Base-by-base conservation (phyloP, 371 early-diverging fungal genomes). In the Rhizopus sp. region DNA sequence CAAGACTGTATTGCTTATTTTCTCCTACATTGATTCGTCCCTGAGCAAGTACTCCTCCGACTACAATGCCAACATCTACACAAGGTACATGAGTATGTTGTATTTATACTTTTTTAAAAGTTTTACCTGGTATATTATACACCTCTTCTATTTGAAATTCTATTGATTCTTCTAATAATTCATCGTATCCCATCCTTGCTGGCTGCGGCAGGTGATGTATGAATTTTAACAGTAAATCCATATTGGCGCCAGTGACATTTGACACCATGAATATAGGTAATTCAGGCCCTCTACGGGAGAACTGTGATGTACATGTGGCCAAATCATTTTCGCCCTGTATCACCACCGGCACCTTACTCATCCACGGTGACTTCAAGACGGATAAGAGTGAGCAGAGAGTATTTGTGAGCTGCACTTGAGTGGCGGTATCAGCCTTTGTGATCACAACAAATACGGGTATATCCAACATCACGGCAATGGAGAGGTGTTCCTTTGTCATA, bases 401-500 rank as follows among this genome's bases (percentile, higher is more conserved):
- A 76, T 84, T 62, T 68, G 83, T 86, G 16, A 96, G 73, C 31
- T 95, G 88, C 55, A 87, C 87, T 6, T 81, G 72, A 4, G 95
- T 91, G 6, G 93, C 93, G 72, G 90, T 85, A 73, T 95, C 95
- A 62, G 91, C 86, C 59, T 94, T 95, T 32, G 94, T 95, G 7
- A 96, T 84, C 5, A 92, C 88, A 3, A 95, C 90, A 63, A 92
- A 91, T 0, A 93, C 91, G 1, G 95, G 96, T 4, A 94, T 82
- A 17, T 84, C 77, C 39, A 96, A 67, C 58, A 93, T 92, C 29
- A 93, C 73, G 1, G 93, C 88, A 37, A 94, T 67, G 0, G 90
- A 93, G 34, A 94, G 72, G 59, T 95, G 94, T 70, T 96, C 96
- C 54, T 86, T 86, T 3, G 95, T 91, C 93, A 95, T 96, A 30